These are phyloP conservation scores for Deinandra increscens DNA, from an alignment of 129 eudicot species.

Conservation along the genomic window DNA sequence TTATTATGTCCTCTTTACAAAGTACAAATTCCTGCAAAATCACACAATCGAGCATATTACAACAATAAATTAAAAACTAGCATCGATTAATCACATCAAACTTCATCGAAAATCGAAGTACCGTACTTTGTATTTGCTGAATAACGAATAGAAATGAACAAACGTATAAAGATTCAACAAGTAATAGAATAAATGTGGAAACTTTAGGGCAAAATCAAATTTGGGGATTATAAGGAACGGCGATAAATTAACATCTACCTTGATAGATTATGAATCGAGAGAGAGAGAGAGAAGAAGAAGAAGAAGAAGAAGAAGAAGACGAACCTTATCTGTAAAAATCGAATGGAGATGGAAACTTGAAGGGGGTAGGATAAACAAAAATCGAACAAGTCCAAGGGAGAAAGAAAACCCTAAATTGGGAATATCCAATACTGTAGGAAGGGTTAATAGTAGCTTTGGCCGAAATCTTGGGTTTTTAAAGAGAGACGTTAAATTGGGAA, in stretches of 20 bases:
- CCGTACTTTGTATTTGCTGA: background rate
- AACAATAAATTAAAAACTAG: background rate
- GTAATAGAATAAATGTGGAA: slow-evolving; percentile 9
- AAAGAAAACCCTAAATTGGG: slow-evolving; percentile 30
- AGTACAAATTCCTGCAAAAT: slow-evolving; percentile 33
- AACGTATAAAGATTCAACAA: slow-evolving; percentile 1
- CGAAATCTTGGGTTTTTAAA: too few species aligned
- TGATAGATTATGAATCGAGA: background rate
- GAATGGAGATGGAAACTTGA: slow-evolving; percentile 18
- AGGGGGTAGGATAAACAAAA: slow-evolving; percentile 10
- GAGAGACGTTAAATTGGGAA: too few species aligned
- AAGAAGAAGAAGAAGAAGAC: slow-evolving; percentile 8
- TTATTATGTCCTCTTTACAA: slow-evolving; percentile 16
- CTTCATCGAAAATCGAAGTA: slow-evolving; percentile 16
- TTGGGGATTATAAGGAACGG: background rate
- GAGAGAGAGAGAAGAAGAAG: background rate
- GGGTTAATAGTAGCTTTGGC: too few species aligned
- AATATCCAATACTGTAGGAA: background rate
- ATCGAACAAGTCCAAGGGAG: slow-evolving; percentile 2
- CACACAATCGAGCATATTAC: slow-evolving; percentile 3
- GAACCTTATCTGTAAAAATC: slow-evolving; percentile 23
- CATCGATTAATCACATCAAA: background rate
- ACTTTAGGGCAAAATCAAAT: slow-evolving; percentile 15
- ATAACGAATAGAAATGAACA: slow-evolving; percentile 7
- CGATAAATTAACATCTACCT: slow-evolving; percentile 16